phyloP scores from a whole-genome alignment of 1,284 basidiomycete species.

The Erythrobasidium hasegawianum region DNA sequence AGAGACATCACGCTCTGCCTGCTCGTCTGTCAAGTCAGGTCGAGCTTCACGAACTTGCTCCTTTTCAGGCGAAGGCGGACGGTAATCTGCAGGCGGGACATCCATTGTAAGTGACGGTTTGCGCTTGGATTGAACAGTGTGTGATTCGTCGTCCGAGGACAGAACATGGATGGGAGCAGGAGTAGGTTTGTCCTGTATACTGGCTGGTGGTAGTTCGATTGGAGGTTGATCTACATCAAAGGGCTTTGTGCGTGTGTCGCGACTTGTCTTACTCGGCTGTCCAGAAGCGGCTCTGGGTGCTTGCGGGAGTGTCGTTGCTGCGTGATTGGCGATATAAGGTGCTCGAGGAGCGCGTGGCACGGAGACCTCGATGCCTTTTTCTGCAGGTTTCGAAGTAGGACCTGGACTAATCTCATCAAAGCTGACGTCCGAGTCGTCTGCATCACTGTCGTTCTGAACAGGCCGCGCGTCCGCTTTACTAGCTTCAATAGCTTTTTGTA shows the following conservation, averaged over 20 bases:
- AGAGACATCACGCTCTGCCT: constrained; percentile 13
- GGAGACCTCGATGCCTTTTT: no score
- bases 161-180: not conserved
- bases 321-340: no score
- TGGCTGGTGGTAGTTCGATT: no score
- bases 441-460: constrained; percentile 37
- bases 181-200: no score
- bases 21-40: constrained; percentile 25
- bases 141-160: not conserved
- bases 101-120: constrained; percentile 18
- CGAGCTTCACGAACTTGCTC: constrained; percentile 19
- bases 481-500: constrained; percentile 41
- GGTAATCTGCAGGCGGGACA: constrained; percentile 15
- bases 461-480: constrained; percentile 35
- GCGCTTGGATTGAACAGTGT: not conserved
- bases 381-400: no score
- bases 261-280: no score
- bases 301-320: no score
- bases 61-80: constrained; percentile 23
- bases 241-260: not conserved
- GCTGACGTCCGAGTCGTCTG: constrained; percentile 24
- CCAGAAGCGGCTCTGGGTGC: no score
- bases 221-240: no score
- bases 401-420: constrained; percentile 22
- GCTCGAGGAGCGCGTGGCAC: no score